Evolutionary conservation across 495 filamentous ascomycete species (phyloP).

Genomic region (Annulohypoxylon moriforme): DNA sequence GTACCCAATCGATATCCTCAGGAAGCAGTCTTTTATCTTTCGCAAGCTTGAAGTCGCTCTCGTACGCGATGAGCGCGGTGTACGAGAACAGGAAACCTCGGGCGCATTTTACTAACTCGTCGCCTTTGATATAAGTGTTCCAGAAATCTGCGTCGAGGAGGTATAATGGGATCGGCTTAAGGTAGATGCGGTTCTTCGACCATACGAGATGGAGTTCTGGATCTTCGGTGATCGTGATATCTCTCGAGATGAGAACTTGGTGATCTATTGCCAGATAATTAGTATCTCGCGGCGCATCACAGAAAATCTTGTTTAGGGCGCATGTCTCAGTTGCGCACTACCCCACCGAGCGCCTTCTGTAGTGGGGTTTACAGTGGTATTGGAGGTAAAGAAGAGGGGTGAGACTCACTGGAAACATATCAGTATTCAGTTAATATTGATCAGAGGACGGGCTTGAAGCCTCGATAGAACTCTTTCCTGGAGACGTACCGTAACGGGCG

Average conservation of each 20-base stretch:
- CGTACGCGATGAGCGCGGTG: constrained; percentile 55
- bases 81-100: constrained; percentile 60
- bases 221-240: constrained; percentile 57
- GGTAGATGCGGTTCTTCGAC: constrained; percentile 52
- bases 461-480: background rate
- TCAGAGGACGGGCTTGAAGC: background rate
- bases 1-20: constrained; percentile 43
- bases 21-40: constrained; percentile 53
- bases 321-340: background rate
- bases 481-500: constrained; percentile 54
- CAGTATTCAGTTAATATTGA: constrained; percentile 1
- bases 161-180: constrained; percentile 61
- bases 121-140: constrained; percentile 37
- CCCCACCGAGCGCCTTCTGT: too few relatives aligned
- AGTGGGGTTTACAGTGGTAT: background rate
- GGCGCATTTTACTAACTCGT: constrained; percentile 45
- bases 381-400: background rate
- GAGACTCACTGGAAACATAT: constrained; percentile 18
- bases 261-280: constrained; percentile 46
- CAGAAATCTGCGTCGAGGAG: constrained; percentile 58
- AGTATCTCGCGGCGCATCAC: background rate
- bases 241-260: constrained; percentile 55
- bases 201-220: constrained; percentile 59
- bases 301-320: background rate
- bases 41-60: constrained; percentile 60